Evolutionary conservation across 345 rosid species (phyloP), one percentile per base, ranked within the genome.

Genomic region (Cardamine occulta): DNA sequence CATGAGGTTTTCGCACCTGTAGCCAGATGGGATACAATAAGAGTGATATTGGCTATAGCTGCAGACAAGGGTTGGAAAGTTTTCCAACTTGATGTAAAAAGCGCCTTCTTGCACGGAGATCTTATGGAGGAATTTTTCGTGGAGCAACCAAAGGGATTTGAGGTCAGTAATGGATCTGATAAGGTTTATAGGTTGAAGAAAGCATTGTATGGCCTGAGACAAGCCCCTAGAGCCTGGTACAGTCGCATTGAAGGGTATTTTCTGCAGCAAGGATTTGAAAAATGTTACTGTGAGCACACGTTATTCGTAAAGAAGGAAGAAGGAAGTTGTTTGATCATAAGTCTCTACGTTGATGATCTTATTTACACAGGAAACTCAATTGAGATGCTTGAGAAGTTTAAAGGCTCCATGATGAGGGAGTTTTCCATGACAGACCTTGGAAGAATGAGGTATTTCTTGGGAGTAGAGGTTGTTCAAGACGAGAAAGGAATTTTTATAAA

Each of bases 151-250:
- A 40, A 4, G 45, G 45, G n/a, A 1, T 40, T 40, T 1, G 45
- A 40, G 24, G 24, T 23, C 24, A 40, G 45, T 40, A 1, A 4
- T 3, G 5, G 45, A 12, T 12, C n/a, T 4, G 5, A 1, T 0
- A 40, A 12, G 6, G 45, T 40, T 12, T 40, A 40, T 1, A 40
- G 11, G 11, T 4, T 40, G 1, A 40, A 1, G 2, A 40, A 40
- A 0, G 6, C n/a, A 0, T 1, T 40, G 0, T 40, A 40, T 13
- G 45, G 45, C 0, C 0, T 40, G 2, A 4, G 1, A 1, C 45
- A 40, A 40, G 45, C 45, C 4, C 45, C n/a, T 14, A 40, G n/a
- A 1, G 45, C 45, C 1, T 40, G 45, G 45, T 40, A 40, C 15
- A 40, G 6, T 14, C 15, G 45, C n/a, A 40, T 40, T 12, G 45